Evolutionary conservation across 129 eudicot genomes (phyloP).

Genomic region (Silybum marianum): DNA sequence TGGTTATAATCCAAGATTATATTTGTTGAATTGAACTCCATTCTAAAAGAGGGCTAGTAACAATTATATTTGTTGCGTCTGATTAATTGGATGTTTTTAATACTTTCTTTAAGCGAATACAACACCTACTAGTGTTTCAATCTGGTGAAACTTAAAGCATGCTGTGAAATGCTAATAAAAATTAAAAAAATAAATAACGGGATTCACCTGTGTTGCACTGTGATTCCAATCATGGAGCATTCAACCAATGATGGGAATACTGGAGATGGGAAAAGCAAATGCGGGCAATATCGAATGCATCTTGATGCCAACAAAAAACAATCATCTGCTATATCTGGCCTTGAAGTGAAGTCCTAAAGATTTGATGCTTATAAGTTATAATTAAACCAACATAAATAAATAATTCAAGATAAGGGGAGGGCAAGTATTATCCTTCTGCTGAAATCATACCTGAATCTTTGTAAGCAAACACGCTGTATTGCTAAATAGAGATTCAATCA

Average conservation of each 20-base stretch:
- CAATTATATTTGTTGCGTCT: neutral
- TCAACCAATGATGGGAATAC: slow-evolving; percentile 85
- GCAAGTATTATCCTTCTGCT: neutral
- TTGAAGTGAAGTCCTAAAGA: slow-evolving; percentile 78
- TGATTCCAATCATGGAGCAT: slow-evolving; percentile 90
- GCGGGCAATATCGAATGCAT: slow-evolving; percentile 97
- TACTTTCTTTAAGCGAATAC: neutral
- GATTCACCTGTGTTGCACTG: slow-evolving; percentile 92
- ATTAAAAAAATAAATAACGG: slow-evolving; percentile 13
- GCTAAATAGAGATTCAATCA: slow-evolving; percentile 88
- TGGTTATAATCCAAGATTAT: too few relatives aligned
- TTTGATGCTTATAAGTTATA: slow-evolving; percentile 17
- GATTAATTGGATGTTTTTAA: neutral
- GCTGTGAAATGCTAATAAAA: neutral
- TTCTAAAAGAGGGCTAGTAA: neutral
- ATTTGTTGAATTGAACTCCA: neutral
- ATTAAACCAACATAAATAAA: slow-evolving; percentile 16
- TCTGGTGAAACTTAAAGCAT: neutral
- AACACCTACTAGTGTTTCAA: neutral
- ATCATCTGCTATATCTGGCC: slow-evolving; percentile 97
- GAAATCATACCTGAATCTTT: slow-evolving; percentile 61
- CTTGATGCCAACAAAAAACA: slow-evolving; percentile 95
- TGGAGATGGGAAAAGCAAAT: slow-evolving; percentile 74
- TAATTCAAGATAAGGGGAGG: neutral
- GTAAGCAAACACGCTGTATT: slow-evolving; percentile 83